Conservation (phyloP, 441 rosid genomes). For the Populus hybrid region DNA sequence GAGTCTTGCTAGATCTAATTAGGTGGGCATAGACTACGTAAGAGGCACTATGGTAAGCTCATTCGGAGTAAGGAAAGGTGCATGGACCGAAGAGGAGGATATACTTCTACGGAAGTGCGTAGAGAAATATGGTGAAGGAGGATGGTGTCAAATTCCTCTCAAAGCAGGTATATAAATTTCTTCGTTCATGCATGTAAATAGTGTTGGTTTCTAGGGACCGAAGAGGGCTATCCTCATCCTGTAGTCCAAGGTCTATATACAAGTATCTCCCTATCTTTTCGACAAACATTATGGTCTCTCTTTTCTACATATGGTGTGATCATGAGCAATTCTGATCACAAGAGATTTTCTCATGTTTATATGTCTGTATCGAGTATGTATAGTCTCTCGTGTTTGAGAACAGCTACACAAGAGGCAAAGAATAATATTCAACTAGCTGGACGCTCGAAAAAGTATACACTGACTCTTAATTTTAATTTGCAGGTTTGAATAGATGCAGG, state of each 20-base stretch:
- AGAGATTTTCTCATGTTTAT: not conserved
- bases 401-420: not conserved
- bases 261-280: not conserved
- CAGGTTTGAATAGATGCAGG: slow-evolving; percentile 12
- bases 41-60: not conserved
- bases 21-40: not conserved
- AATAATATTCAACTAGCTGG: not conserved
- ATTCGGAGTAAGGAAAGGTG: slow-evolving; percentile 29
- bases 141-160: slow-evolving; percentile 4
- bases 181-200: not conserved
- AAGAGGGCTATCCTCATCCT: not conserved
- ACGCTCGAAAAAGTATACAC: not conserved
- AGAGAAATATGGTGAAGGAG: slow-evolving; percentile 29
- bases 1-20: not conserved
- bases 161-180: not conserved
- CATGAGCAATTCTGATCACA: too few species aligned
- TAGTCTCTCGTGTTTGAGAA: not conserved
- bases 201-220: not conserved
- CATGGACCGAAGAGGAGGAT: slow-evolving; percentile 46
- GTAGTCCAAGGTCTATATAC: too few species aligned
- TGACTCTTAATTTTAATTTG: not conserved
- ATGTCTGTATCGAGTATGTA: not conserved
- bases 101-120: slow-evolving; percentile 34
- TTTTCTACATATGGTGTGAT: not conserved
- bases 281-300: not conserved